Percentiles rank a stretch among this genome's conserved stretches.
These are phyloP conservation scores for Eucalyptus marginata DNA, from an alignment of 345 rosid genomes.

Conservation along the genomic window DNA sequence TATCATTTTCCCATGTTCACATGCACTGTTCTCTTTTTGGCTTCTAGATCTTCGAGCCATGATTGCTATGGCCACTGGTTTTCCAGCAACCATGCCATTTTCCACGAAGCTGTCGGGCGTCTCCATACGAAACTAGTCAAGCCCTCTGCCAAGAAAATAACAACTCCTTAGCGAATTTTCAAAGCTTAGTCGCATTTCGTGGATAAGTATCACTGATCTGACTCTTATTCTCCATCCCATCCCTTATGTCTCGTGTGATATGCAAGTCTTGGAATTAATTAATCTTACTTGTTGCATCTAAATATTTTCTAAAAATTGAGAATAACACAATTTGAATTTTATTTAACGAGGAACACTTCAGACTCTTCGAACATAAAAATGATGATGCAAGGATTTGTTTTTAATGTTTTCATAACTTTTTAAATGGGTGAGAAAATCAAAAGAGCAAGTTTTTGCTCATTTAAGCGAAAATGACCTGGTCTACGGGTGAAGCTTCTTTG, in stretches of 20 bases:
- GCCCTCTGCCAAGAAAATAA: neutral
- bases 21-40: neutral
- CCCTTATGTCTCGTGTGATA: neutral
- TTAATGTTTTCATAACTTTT: neutral
- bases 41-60: neutral
- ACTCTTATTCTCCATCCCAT: neutral
- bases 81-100: neutral
- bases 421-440: neutral
- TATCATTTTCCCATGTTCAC: neutral
- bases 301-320: neutral
- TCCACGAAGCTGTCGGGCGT: neutral
- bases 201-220: neutral
- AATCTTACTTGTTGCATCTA: neutral
- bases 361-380: neutral
- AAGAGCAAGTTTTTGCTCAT: neutral
- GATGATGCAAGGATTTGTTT: neutral
- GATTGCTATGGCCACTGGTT: neutral
- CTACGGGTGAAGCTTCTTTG: neutral
- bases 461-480: neutral
- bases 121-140: neutral
- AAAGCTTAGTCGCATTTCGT: neutral
- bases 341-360: neutral
- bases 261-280: neutral
- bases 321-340: neutral
- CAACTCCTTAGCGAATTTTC: neutral